Conservation (phyloP, 1,284 basidiomycete species). For the Puccinia brachypodii region DNA sequence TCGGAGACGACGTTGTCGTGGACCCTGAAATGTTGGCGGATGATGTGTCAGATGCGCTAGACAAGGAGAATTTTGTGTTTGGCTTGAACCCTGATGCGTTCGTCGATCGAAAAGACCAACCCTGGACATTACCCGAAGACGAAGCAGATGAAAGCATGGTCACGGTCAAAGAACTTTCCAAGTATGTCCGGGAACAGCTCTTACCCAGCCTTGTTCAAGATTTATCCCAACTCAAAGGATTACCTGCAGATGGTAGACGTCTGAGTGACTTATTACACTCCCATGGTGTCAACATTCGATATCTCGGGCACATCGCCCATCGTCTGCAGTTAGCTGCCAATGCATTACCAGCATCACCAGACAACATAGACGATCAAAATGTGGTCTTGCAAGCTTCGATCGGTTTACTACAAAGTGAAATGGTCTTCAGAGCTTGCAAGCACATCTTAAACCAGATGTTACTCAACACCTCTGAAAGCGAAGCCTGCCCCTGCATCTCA, state of each 20-base stretch:
- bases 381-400: conserved; percentile 31
- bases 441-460: conserved; percentile 61
- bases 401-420: conserved; percentile 60
- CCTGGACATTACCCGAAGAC: conserved; percentile 50
- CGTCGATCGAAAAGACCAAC: conserved; percentile 59
- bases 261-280: conserved; percentile 62
- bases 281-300: conserved; percentile 64
- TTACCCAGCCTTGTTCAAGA: conserved; percentile 61
- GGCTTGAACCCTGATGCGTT: conserved; percentile 65
- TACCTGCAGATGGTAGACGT: conserved; percentile 61
- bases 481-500: conserved; percentile 59
- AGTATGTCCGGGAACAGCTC: conserved; percentile 61
- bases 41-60: conserved; percentile 45
- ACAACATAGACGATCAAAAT: conserved; percentile 33
- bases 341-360: neutral
- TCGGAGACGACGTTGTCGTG: conserved; percentile 56
- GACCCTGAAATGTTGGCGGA: conserved; percentile 56
- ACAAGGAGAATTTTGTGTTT: conserved; percentile 59
- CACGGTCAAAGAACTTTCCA: conserved; percentile 62
- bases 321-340: conserved; percentile 37
- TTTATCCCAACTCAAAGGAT: conserved; percentile 59
- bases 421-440: conserved; percentile 64
- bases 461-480: conserved; percentile 57
- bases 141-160: conserved; percentile 61
- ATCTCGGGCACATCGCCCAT: conserved; percentile 46